Conservation (phyloP, 768 basidiomycete genomes). For the Nidularia sp. region DNA sequence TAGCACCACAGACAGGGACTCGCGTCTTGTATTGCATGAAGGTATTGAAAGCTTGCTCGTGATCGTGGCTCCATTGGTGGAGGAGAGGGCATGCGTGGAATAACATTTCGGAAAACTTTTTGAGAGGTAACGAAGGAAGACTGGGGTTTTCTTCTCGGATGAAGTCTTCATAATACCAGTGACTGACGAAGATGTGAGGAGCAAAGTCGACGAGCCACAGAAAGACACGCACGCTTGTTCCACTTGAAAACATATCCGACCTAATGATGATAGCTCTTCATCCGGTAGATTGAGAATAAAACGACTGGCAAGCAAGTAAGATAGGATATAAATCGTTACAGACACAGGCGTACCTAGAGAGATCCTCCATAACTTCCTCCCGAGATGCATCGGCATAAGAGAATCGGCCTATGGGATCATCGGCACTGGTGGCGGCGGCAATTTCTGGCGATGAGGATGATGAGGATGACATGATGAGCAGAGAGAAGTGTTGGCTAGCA, state of each 20-base stretch:
- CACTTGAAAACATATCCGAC: constrained; percentile 96
- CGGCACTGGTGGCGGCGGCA: constrained; percentile 35
- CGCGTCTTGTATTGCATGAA: constrained; percentile 97
- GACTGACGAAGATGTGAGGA: constrained; percentile 43
- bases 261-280: constrained; percentile 85
- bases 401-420: constrained; percentile 30
- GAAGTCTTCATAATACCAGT: constrained; percentile 99
- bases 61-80: constrained; percentile 78
- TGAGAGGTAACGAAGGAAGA: constrained; percentile 84
- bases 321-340: background rate
- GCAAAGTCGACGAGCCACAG: constrained; percentile 2
- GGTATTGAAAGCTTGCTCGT: constrained; percentile 79
- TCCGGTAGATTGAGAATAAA: constrained; percentile 96
- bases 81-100: constrained; percentile 83
- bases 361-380: constrained; percentile 87
- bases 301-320: constrained; percentile 48
- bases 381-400: constrained; percentile 73
- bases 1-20: constrained; percentile 97
- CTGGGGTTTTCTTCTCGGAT: constrained; percentile 87
- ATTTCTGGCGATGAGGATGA: constrained; percentile 80
- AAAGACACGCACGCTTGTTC: constrained; percentile 85
- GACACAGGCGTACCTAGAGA: constrained; percentile 65
- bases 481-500: constrained; percentile 23
- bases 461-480: constrained; percentile 62
- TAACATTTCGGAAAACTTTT: constrained; percentile 90